Evolutionary conservation across 306 rosid species (phyloP), one percentile per base, ranked within the genome.

Genomic region (Calophaca sinica): DNA sequence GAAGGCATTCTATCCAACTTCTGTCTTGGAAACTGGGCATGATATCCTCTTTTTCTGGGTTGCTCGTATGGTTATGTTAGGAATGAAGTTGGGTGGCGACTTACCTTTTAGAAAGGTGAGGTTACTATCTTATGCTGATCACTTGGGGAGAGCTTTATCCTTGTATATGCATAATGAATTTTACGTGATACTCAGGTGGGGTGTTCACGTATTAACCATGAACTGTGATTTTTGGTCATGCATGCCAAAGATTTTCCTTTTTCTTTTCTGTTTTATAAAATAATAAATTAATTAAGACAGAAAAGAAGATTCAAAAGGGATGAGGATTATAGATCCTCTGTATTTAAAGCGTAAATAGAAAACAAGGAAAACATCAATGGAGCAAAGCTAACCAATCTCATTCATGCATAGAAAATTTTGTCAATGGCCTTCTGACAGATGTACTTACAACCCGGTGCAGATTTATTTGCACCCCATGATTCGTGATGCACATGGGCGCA

Each of bases 401-500:
- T 82, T 60, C 38, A 46, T 69, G 62, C 76, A 20, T 26, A n/a
- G n/a, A 28, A 15, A 7, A 71, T 29, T 46, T 58, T 31, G 44
- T 72, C 58, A 80, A 52, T 73, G 57, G 53, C 32, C 50, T 55
- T 53, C 70, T 80, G 63, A 68, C 15, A 5, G 55, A 44, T 12
- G 70, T 51, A 48, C 13, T 67, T n/a, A 59, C 62, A 75, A 78
- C 45, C 50, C 49, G 51, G 32, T 79, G 78, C 87, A 94, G 99
- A 83, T 92, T 79, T 92, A 94, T 89, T 85, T 94, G 83, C 99
- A 94, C 79, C 98, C 97, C n/a, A 90, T 92, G 98, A 80, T 90
- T 80, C 99, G 98, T 39, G 99, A 94, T 89, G 99, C 99, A 14
- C 99, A 89, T 81, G 99, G 97, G 12, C 98, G 96, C 70, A 92